phyloP scores from a whole-genome alignment of 768 basidiomycete genomes.

The Boletus coccyginus region DNA sequence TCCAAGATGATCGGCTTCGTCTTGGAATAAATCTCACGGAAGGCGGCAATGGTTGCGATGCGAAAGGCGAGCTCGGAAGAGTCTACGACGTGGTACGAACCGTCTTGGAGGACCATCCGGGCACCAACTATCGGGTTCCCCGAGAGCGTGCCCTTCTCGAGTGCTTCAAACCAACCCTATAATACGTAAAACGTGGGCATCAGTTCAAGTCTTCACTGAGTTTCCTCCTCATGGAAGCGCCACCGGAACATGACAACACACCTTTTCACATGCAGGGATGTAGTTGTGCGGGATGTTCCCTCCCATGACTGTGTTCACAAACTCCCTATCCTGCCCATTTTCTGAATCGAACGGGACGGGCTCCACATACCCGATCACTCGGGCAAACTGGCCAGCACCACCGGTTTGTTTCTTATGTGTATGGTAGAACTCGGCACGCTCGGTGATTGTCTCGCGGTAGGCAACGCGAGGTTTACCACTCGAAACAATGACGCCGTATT shows the following conservation, averaged over 20 bases:
- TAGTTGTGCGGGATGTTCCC: slow-evolving; percentile 88
- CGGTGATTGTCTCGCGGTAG: slow-evolving; percentile 91
- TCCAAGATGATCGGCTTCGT: slow-evolving; percentile 84
- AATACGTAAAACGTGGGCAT: neutral
- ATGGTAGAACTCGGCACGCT: slow-evolving; percentile 78
- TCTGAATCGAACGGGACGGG: slow-evolving; percentile 76
- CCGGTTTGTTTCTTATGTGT: slow-evolving; percentile 99
- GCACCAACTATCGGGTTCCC: slow-evolving; percentile 87
- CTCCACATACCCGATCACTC: slow-evolving; percentile 87
- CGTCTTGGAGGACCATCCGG: slow-evolving; percentile 87
- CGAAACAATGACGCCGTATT: slow-evolving; percentile 90
- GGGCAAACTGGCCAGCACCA: slow-evolving; percentile 95
- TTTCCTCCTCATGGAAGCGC: neutral
- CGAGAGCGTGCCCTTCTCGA: slow-evolving; percentile 86
- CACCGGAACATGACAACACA: slow-evolving; percentile 28
- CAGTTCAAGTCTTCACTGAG: neutral
- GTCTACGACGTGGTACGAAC: slow-evolving; percentile 90
- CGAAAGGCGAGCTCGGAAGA: slow-evolving; percentile 97
- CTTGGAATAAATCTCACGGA: slow-evolving; percentile 82
- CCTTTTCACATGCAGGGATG: slow-evolving; percentile 95
- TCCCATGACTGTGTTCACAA: slow-evolving; percentile 87
- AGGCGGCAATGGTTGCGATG: slow-evolving; percentile 85
- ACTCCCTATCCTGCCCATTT: slow-evolving; percentile 78
- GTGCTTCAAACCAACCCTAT: slow-evolving; percentile 92
- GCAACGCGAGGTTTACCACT: slow-evolving; percentile 97